Evolutionary conservation across 257 asterid genomes (phyloP).

Genomic region (Ocimum tenuiflorum): DNA sequence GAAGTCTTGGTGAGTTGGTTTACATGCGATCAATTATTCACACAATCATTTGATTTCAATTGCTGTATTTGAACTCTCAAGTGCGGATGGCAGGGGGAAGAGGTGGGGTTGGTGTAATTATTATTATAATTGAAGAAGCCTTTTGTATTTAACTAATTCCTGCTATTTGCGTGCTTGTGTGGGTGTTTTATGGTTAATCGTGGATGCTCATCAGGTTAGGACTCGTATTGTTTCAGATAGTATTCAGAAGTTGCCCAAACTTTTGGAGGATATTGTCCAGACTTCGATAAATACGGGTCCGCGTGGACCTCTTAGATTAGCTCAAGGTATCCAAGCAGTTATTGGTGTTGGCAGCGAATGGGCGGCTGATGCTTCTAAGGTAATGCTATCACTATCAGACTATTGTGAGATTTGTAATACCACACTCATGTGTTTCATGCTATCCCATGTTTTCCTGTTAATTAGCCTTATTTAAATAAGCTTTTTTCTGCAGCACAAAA

Average conservation of each 20-base stretch:
- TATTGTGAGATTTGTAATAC: no score
- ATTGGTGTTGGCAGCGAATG: constrained; percentile 95
- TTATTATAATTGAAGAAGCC: no score
- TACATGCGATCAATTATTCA: no score
- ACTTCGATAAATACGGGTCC: constrained; percentile 94
- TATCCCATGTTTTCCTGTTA: neutral
- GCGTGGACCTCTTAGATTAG: constrained; percentile 89
- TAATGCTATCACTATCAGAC: constrained; percentile 22
- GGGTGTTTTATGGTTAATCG: neutral
- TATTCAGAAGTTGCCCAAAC: constrained; percentile 71
- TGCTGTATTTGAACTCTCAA: no score
- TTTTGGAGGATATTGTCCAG: constrained; percentile 83
- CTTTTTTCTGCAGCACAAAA: neutral
- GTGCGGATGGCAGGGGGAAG: no score
- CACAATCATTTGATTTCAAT: no score
- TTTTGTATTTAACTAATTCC: no score
- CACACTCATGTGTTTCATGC: neutral
- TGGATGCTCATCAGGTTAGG: neutral
- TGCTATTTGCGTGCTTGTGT: no score
- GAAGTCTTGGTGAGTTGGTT: no score
- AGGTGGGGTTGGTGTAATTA: no score
- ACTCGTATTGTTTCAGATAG: constrained; percentile 44
- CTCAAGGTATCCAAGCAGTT: constrained; percentile 96
- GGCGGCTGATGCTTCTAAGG: constrained; percentile 88
- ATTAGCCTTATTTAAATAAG: neutral